Conservation (phyloP, 495 filamentous ascomycete species). For the Penicillium tannophilum region DNA sequence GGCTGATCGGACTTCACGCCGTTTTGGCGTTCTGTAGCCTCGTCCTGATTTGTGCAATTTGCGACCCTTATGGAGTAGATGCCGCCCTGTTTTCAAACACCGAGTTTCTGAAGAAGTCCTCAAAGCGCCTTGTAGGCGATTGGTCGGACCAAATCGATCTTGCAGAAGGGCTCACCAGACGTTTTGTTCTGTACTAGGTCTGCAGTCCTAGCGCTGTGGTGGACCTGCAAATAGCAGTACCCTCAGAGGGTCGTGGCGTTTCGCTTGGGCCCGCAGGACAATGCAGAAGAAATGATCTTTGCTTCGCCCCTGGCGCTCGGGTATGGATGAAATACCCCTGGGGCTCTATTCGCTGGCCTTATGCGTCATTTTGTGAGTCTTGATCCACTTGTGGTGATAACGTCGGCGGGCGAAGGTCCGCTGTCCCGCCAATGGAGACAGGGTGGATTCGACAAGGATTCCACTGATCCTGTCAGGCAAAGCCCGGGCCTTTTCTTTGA, state of each 20-base stretch:
- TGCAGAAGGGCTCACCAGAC: background rate
- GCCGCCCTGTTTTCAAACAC: background rate
- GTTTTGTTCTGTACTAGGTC: background rate
- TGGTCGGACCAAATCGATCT: slow-evolving; percentile 6
- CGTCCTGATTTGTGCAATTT: background rate
- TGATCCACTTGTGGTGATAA: slow-evolving; percentile 11
- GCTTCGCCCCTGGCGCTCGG: background rate
- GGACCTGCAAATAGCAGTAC: background rate
- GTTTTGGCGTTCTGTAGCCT: slow-evolving; percentile 3
- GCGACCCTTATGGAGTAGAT: background rate
- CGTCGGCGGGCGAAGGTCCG: slow-evolving; percentile 1
- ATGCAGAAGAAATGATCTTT: slow-evolving; percentile 3
- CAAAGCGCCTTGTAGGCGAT: background rate
- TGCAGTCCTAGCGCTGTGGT: slow-evolving; percentile 2
- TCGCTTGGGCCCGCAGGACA: background rate
- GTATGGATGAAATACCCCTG: background rate
- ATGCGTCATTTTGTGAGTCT: slow-evolving; percentile 8
- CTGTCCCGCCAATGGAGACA: slow-evolving; percentile 10
- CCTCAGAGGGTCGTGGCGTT: background rate
- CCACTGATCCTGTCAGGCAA: slow-evolving; percentile 12
- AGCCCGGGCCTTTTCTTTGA: background rate
- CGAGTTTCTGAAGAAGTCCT: background rate
- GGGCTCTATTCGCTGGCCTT: slow-evolving; percentile 8
- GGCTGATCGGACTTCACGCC: slow-evolving; percentile 25
- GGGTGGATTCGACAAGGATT: slow-evolving; percentile 9